Evolutionary conservation across 306 rosid species (phyloP).

Genomic region (Cicer judaicum): DNA sequence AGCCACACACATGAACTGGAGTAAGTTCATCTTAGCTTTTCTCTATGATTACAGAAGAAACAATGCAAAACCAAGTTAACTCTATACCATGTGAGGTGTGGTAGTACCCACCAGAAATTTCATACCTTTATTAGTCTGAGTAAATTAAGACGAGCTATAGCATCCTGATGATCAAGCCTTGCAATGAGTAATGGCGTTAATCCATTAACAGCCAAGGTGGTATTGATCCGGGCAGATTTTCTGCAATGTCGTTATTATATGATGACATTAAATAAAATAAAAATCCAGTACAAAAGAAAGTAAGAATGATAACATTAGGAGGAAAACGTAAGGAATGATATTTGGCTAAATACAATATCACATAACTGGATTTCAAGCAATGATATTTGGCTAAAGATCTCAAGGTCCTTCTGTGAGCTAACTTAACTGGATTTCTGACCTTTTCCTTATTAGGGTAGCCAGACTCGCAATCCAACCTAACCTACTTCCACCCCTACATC

Average conservation of each 20-base stretch:
- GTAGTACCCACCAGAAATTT: slow-evolving; percentile 34
- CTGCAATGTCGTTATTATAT: slow-evolving; percentile 57
- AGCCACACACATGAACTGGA: slow-evolving; percentile 1
- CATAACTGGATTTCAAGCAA: neutral
- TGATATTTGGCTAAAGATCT: slow-evolving; percentile 9
- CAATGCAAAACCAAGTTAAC: slow-evolving; percentile 1
- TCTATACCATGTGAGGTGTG: slow-evolving; percentile 7
- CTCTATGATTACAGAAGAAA: neutral
- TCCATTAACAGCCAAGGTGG: slow-evolving; percentile 94
- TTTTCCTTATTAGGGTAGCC: neutral
- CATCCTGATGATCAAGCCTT: slow-evolving; percentile 97
- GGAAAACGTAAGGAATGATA: slow-evolving; percentile 2
- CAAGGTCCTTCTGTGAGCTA: slow-evolving; percentile 3
- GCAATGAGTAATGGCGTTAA: slow-evolving; percentile 93
- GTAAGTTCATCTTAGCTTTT: neutral
- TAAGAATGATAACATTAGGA: neutral
- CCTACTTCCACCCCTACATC: too few relatives aligned
- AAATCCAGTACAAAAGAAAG: slow-evolving; percentile 30
- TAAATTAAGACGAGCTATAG: slow-evolving; percentile 97
- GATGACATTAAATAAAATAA: slow-evolving; percentile 19
- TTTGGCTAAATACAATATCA: slow-evolving; percentile 4
- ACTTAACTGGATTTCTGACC: neutral
- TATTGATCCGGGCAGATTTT: slow-evolving; percentile 94
- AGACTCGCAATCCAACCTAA: too few relatives aligned
- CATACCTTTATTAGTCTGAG: slow-evolving; percentile 93